Base-by-base conservation (phyloP, 2,329 filamentous ascomycete genomes). In the Paraphaeosphaeria minitans region DNA sequence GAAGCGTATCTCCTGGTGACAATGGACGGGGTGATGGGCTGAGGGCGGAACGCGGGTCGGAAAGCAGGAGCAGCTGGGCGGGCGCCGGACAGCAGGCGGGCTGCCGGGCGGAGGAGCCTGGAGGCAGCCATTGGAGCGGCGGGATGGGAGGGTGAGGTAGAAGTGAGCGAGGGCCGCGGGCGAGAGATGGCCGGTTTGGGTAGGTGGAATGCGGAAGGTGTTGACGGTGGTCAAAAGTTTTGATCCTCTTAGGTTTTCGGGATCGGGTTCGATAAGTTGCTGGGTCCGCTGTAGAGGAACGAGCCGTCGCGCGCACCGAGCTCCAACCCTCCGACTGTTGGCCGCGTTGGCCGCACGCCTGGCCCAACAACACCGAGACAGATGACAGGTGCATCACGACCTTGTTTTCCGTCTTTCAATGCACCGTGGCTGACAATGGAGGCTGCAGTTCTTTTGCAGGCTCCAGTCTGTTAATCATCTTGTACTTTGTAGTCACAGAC, bases 71-170 rank as follows among this genome's bases (percentile, higher is more conserved):
- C 75, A 56, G 81, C 75, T 58, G 81, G 75, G 65, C 82, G 78
- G 64, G 84, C 80, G 65, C 84, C 82, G 65, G 86, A 84, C 66
- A 88, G 75, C 73, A 89, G 81, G 76, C 86, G 84, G 72, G 85
- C 82, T 69, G 86, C 85, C 69, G 87, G 87, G 76, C 86, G 85
- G 78, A 89, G 81, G 69, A 89, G 79, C 80, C 86, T 82, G 70
- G 84, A 79, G 74, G 82, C 81, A 73, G 84, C 82, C 85, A 88
- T 88, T 74, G 68, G 58, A 53, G 49, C 54, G 60, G 60, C 24
- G 53, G 24, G 51, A 53, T 47, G 35, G 57, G 39, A 49, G 46
- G 24, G 37, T 50, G 57, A 59, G 60, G 63, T 59, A 58, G 64
- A 62, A 61, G 64, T 57, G 61, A 65, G 60, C 49, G 59, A 58